These are phyloP conservation scores for Pterocarpus macrocarpus DNA, from an alignment of 306 rosid species.

Conservation along the genomic window DNA sequence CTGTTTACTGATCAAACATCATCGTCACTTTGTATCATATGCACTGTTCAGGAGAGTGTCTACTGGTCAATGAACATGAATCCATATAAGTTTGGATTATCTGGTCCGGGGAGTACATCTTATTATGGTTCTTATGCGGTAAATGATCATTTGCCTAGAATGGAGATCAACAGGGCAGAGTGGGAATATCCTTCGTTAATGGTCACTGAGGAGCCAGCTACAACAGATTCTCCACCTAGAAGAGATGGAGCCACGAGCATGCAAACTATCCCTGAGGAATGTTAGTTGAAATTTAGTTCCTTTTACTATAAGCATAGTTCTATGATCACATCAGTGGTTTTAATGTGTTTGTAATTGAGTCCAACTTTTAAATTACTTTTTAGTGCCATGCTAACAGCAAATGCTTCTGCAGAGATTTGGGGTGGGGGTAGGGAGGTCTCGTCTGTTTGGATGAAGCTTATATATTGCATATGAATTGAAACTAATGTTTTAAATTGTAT, in stretches of 20 bases:
- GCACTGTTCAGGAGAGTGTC: constrained; percentile 68
- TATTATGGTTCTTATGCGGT: constrained; percentile 76
- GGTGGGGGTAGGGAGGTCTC: not conserved
- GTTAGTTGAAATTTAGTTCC: constrained; percentile 60
- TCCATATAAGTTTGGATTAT: constrained; percentile 76
- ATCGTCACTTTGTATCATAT: constrained; percentile 30
- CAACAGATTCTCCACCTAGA: constrained; percentile 61
- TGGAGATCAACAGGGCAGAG: constrained; percentile 70
- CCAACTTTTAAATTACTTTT: constrained; percentile 6
- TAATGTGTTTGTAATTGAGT: constrained; percentile 19
- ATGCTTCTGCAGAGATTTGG: constrained; percentile 15
- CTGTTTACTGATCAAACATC: constrained; percentile 16
- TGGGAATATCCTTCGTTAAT: constrained; percentile 75
- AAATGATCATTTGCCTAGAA: constrained; percentile 73
- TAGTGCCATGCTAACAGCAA: constrained; percentile 27
- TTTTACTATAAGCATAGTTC: not conserved
- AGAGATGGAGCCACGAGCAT: constrained; percentile 62
- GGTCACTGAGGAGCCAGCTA: constrained; percentile 61
- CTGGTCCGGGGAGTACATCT: constrained; percentile 69
- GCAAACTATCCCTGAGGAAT: constrained; percentile 82
- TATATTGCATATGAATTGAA: not conserved
- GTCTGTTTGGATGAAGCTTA: constrained; percentile 25
- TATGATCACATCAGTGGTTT: constrained; percentile 31
- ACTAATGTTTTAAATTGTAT: not conserved
- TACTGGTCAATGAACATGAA: constrained; percentile 95